Conservation (phyloP, 768 basidiomycete genomes). For the Termitomyces eurrhizus region DNA sequence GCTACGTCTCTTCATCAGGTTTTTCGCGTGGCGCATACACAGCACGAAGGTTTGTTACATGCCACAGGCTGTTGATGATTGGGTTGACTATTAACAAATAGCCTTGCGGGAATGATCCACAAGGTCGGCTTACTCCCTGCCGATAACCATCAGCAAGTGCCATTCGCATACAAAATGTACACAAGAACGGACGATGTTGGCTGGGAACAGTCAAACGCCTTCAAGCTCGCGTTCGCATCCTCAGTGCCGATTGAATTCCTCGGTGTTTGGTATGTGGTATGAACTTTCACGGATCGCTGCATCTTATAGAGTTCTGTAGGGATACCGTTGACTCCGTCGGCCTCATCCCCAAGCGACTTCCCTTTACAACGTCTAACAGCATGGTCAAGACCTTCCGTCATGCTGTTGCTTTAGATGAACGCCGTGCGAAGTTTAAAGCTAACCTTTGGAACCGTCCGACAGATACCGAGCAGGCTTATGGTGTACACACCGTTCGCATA, state of each 20-base stretch:
- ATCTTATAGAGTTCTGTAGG: constrained; percentile 29
- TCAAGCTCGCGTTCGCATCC: constrained; percentile 53
- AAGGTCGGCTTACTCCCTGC: constrained; percentile 47
- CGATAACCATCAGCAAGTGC: constrained; percentile 51
- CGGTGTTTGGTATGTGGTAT: constrained; percentile 44
- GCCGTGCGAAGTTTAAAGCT: constrained; percentile 55
- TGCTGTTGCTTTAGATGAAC: constrained; percentile 62
- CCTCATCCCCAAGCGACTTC: constrained; percentile 46
- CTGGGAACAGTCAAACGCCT: constrained; percentile 45
- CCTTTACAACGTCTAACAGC: constrained; percentile 53
- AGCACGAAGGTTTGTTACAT: constrained; percentile 38
- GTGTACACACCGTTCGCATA: constrained; percentile 13
- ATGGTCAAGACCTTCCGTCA: constrained; percentile 60
- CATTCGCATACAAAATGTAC: constrained; percentile 65
- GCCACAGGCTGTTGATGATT: not conserved
- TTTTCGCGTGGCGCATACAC: constrained; percentile 69
- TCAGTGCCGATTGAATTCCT: constrained; percentile 55
- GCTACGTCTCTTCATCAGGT: constrained; percentile 17
- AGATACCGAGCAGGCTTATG: constrained; percentile 22
- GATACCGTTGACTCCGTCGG: constrained; percentile 69
- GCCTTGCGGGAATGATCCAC: constrained; percentile 49
- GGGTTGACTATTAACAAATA: constrained; percentile 16
- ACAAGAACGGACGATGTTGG: constrained; percentile 44
- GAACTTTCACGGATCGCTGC: not conserved
- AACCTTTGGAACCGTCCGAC: constrained; percentile 44